Conservation (phyloP, 2,329 filamentous ascomycete genomes). For the Davidsoniella virescens region DNA sequence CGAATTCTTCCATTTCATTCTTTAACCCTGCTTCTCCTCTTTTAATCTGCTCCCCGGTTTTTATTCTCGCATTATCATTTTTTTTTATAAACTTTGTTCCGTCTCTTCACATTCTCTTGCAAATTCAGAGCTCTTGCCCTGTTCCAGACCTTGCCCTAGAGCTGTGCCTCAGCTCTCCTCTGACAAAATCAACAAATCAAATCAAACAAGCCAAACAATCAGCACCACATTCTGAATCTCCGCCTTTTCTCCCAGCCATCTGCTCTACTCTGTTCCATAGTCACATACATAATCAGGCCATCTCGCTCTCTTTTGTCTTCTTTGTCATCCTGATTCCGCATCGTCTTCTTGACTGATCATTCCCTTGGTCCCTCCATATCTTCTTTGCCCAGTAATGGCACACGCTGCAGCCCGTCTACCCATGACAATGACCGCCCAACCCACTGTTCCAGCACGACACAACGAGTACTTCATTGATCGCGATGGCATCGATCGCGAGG, state of each 20-base stretch:
- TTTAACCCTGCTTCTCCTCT: conserved; percentile 1
- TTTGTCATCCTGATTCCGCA: not conserved
- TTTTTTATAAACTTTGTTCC: not conserved
- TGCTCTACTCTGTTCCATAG: not conserved
- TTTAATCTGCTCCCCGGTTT: not conserved
- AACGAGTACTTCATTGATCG: conserved; percentile 12
- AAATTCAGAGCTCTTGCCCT: too few species aligned
- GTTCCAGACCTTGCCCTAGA: too few species aligned
- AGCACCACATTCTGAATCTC: too few species aligned
- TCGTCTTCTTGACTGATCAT: not conserved
- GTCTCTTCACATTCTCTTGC: not conserved
- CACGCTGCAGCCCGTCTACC: conserved; percentile 8
- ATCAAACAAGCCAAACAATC: too few species aligned
- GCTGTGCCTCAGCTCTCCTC: too few species aligned
- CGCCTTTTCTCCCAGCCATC: not conserved
- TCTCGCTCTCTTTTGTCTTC: not conserved
- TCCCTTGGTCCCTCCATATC: not conserved
- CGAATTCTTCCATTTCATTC: not conserved
- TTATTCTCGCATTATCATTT: not conserved
- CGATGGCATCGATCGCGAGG: conserved; percentile 30
- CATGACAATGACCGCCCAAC: conserved; percentile 4
- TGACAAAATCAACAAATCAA: not conserved
- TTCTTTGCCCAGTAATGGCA: not conserved
- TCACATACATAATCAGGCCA: not conserved
- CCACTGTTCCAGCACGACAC: conserved; percentile 8